Evolutionary conservation across 352 stramenopile genomes (phyloP).

Genomic region (Pythium phragmitis): DNA sequence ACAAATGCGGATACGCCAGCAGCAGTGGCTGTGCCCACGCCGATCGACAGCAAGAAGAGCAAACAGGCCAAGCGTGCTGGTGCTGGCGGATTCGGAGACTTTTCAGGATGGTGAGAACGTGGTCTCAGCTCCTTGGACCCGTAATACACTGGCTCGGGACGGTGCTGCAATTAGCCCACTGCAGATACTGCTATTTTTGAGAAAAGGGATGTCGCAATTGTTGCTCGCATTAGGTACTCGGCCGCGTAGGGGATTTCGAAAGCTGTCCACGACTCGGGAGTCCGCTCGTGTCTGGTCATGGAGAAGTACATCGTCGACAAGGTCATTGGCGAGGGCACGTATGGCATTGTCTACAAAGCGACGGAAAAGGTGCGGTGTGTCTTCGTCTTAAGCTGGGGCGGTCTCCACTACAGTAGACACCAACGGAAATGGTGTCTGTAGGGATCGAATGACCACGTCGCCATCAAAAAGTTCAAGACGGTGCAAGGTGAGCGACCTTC

Average conservation of each 20-base stretch:
- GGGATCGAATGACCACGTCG: conserved; percentile 62
- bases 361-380: conserved; percentile 55
- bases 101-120: conserved; percentile 59
- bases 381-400: not conserved
- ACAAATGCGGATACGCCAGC: conserved; percentile 14
- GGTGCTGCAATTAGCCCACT: not conserved
- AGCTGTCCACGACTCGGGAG: not conserved
- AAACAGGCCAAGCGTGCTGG: conserved; percentile 34
- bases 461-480: conserved; percentile 86
- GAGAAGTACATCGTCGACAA: conserved; percentile 82
- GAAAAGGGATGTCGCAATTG: not conserved
- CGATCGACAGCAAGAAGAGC: conserved; percentile 79
- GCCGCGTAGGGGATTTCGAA: not conserved
- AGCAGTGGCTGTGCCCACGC: conserved; percentile 29
- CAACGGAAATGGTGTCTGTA: not conserved
- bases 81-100: conserved; percentile 69
- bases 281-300: conserved; percentile 32
- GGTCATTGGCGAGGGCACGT: conserved; percentile 81
- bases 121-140: not conserved
- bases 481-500: conserved; percentile 33
- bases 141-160: not conserved
- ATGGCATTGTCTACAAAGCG: conserved; percentile 80
- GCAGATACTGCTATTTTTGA: no score
- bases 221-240: not conserved
- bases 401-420: not conserved